Percentiles rank a stretch among this genome's conserved stretches.
Conservation (phyloP, 2,329 filamentous ascomycete genomes). For the Erysiphe pulchra region DNA sequence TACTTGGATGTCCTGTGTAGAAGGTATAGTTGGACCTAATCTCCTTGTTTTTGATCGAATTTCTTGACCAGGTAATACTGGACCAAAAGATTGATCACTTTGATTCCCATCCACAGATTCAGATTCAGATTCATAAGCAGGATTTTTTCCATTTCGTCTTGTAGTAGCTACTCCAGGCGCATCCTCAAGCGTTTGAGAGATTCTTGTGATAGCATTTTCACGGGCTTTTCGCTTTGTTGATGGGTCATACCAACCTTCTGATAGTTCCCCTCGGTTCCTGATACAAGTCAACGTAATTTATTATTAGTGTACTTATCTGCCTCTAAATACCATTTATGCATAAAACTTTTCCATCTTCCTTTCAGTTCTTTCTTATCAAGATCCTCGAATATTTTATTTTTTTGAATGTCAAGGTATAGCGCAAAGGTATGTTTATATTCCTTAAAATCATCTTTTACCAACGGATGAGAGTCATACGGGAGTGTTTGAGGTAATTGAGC, state of each 20-base stretch:
- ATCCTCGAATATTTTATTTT: conserved; percentile 40
- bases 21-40: conserved; percentile 39
- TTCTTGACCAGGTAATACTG: conserved; percentile 18
- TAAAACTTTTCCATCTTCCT: conserved; percentile 83
- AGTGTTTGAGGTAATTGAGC: conserved; percentile 32
- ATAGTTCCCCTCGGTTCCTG: conserved; percentile 64
- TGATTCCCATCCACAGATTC: conserved; percentile 3
- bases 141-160: not conserved
- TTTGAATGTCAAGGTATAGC: conserved; percentile 72
- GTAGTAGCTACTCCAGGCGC: not conserved
- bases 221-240: conserved; percentile 20
- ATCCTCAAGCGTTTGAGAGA: not conserved
- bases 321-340: conserved; percentile 48
- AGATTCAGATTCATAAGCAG: too few relatives aligned
- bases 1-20: conserved; percentile 45
- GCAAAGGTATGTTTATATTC: conserved; percentile 48
- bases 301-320: too few relatives aligned
- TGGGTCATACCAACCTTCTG: conserved; percentile 84
- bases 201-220: conserved; percentile 4
- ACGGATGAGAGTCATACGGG: conserved; percentile 36
- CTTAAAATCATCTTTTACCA: conserved; percentile 44
- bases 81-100: conserved; percentile 19
- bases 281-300: too few relatives aligned
- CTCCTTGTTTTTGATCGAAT: conserved; percentile 8
- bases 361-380: conserved; percentile 51